These are phyloP conservation scores for Themeda triandra DNA, from an alignment of 176 grass and related monocot species.

Conservation along the genomic window DNA sequence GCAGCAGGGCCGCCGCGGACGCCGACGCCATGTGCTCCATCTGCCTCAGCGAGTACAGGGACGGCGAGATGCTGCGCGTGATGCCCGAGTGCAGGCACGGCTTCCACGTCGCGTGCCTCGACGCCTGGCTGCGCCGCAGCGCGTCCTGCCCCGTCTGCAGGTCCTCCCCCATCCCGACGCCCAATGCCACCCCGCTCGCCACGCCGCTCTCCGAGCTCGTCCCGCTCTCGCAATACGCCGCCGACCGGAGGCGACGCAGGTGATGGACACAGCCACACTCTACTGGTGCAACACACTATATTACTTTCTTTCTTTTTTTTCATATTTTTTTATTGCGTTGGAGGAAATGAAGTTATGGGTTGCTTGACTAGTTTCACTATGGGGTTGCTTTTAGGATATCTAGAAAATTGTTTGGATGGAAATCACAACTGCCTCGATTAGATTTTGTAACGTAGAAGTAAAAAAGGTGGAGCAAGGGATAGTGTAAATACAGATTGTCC, in stretches of 20 bases:
- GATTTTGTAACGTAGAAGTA: constrained; percentile 36
- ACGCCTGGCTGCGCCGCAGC: constrained; percentile 73
- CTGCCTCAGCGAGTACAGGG: constrained; percentile 81
- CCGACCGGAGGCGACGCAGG: constrained; percentile 59
- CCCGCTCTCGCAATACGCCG: constrained; percentile 76
- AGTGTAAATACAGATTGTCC: constrained; percentile 34
- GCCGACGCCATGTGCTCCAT: constrained; percentile 61
- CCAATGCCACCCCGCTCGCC: constrained; percentile 56
- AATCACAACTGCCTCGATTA: constrained; percentile 2
- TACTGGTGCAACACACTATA: neutral
- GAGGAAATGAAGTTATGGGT: neutral
- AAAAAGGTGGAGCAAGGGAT: constrained; percentile 6
- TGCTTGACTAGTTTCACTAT: constrained; percentile 28
- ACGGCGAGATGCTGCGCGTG: constrained; percentile 75
- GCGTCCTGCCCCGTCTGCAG: constrained; percentile 83
- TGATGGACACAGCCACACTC: neutral
- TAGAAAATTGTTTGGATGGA: constrained; percentile 27
- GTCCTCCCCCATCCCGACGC: constrained; percentile 79
- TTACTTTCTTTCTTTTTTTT: neutral
- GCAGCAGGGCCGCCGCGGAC: constrained; percentile 2
- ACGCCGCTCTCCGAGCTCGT: constrained; percentile 78
- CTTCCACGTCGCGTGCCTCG: constrained; percentile 72
- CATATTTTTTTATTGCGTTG: neutral
- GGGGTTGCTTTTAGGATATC: constrained; percentile 31
- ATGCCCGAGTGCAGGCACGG: constrained; percentile 80